Percentiles rank a stretch among this genome's conserved stretches.
phyloP scores from a whole-genome alignment of 495 filamentous ascomycete species.

The Podospora sp. region DNA sequence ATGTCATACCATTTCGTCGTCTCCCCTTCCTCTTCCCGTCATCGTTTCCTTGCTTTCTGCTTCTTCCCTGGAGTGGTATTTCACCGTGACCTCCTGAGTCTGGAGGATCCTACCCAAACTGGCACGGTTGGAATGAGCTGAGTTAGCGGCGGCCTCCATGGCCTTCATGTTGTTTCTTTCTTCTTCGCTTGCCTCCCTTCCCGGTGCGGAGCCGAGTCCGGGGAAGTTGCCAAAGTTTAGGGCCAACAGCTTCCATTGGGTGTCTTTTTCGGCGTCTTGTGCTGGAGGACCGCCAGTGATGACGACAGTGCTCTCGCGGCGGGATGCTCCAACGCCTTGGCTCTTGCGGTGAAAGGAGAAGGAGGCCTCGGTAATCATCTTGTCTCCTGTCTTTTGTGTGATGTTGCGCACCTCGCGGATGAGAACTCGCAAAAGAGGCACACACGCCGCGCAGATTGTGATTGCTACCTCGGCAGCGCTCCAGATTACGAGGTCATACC shows the following conservation, averaged over 20 bases:
- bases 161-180: conserved; percentile 1
- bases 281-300: conserved; percentile 4
- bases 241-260: background rate
- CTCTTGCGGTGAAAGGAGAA: conserved; percentile 18
- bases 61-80: conserved; percentile 5
- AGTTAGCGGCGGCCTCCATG: background rate
- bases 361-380: conserved; percentile 1
- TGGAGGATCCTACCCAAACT: conserved; percentile 17
- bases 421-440: conserved; percentile 39
- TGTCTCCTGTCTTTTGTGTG: conserved; percentile 16
- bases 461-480: conserved; percentile 36
- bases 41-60: background rate
- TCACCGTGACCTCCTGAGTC: conserved; percentile 26
- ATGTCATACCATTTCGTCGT: conserved; percentile 10
- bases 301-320: conserved; percentile 10
- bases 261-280: background rate
- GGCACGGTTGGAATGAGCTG: background rate
- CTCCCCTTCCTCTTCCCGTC: background rate
- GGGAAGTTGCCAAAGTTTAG: background rate
- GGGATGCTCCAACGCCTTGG: conserved; percentile 8
- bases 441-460: conserved; percentile 40
- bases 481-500: conserved; percentile 35
- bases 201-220: background rate
- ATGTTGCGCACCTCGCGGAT: conserved; percentile 25
- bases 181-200: background rate